Conservation (phyloP, 495 filamentous ascomycete genomes). For the Aspergillus asperescens region DNA sequence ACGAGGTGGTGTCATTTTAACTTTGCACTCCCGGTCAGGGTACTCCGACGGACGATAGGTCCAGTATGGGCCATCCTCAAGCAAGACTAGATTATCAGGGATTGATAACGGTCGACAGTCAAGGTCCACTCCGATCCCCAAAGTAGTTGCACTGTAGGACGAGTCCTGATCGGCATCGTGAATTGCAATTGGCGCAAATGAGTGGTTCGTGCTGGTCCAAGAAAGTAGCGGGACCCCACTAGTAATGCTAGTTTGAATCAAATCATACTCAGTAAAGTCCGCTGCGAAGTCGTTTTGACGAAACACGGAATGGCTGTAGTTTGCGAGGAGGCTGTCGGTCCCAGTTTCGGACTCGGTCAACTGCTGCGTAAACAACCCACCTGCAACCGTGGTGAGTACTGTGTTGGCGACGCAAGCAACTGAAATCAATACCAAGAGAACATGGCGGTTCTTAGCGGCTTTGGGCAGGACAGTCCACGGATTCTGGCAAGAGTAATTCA, state of each 20-base stretch:
- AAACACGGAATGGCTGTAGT: conserved; percentile 35
- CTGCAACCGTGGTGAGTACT: conserved; percentile 32
- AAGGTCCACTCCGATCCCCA: conserved; percentile 30
- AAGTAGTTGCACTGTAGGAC: conserved; percentile 28
- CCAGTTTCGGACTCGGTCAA: conserved; percentile 26
- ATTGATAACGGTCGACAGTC: conserved; percentile 26
- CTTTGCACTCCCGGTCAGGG: conserved; percentile 24
- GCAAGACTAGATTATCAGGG: conserved; percentile 14
- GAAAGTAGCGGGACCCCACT: conserved; percentile 35
- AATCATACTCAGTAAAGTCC: conserved; percentile 38
- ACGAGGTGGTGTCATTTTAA: conserved; percentile 25
- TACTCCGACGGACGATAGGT: conserved; percentile 26
- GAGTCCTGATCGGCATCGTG: conserved; percentile 22
- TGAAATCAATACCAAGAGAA: conserved; percentile 30
- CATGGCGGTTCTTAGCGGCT: conserved; percentile 28
- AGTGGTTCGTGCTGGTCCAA: conserved; percentile 35
- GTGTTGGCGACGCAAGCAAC: conserved; percentile 35
- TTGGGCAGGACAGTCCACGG: conserved; percentile 34
- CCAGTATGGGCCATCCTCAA: conserved; percentile 24
- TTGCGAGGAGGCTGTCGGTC: conserved; percentile 24
- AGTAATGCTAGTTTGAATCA: conserved; percentile 40
- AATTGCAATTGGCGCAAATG: conserved; percentile 33
- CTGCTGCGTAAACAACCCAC: conserved; percentile 38
- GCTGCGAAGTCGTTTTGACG: conserved; percentile 33
- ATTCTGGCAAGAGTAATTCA: conserved; percentile 39